Evolutionary conservation across 2,329 filamentous ascomycete species (phyloP), one percentile per base, ranked within the genome.

Genomic region (Stachybotrys chlorohalonatus): DNA sequence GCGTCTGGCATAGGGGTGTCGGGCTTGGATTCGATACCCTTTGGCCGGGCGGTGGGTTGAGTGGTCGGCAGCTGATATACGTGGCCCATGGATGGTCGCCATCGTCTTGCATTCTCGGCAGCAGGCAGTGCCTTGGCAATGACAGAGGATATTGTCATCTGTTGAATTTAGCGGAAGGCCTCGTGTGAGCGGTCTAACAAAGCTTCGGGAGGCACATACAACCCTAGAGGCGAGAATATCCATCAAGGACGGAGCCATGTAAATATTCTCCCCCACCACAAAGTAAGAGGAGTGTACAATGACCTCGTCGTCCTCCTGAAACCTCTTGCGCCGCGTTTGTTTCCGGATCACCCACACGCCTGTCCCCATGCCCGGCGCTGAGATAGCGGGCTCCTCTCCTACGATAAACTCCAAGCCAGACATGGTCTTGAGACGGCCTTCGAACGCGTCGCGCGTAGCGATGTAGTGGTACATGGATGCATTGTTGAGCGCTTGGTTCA

Each of bases 311-410:
- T 82, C 79, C 13, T 75, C 71, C 6, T 75, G 73, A 47, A 76
- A 73, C 13, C 76, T 72, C 70, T 85, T 84, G 57, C 79, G 75
- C 52, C 84, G 73, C 31, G 78, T 83, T 69, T 87, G 84, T 73
- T 87, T 87, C 63, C 83, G 79, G 60, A 87, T 85, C 31, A 86
- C 81, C 84, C 84, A 87, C 8, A 87, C 82, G 31, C 83, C 84
- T 0, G 83, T 86, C 49, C 83, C 84, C 47, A 81, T 83, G n/a
- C 81, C 82, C 0, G 81, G 82, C 0, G 76, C 80, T 62, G 78
- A 83, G 67, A 86, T 82, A 31, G 82, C 81, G 1, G 83, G 83
- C 59, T 84, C 81, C 63, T 86, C 80, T 45, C 81, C 82, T 53
- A 87, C 82, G 52, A 85, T 75, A 65, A 83, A 87, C 70, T 87